Percentiles rank a stretch among this genome's conserved stretches.
phyloP scores from a whole-genome alignment of 495 filamentous ascomycete genomes.

The Delitschia confertaspora region DNA sequence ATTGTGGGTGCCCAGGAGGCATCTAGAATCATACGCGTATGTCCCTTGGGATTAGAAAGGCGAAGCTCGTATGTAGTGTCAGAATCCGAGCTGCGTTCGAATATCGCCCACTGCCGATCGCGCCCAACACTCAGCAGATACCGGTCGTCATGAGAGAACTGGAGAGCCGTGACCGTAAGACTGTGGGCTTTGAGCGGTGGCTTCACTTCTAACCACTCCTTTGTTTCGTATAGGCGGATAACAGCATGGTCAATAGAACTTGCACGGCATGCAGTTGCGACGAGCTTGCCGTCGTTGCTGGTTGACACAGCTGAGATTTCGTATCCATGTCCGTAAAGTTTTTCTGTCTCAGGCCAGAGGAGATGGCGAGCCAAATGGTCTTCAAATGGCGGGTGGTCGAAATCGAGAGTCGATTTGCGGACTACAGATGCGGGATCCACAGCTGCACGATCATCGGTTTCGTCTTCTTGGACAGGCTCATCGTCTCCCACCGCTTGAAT shows the following conservation, averaged over 20 bases:
- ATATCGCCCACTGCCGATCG: conserved; percentile 85
- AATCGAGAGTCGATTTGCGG: conserved; percentile 38
- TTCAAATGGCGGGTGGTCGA: conserved; percentile 71
- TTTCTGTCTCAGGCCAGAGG: conserved; percentile 92
- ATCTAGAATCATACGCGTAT: conserved; percentile 83
- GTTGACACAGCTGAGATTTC: conserved; percentile 88
- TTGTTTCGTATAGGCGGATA: conserved; percentile 80
- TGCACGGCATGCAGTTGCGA: conserved; percentile 92
- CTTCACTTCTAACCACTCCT: conserved; percentile 76
- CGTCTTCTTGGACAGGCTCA: conserved; percentile 29
- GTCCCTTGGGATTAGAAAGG: conserved; percentile 67
- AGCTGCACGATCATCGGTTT: conserved; percentile 26
- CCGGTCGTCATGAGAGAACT: conserved; percentile 65
- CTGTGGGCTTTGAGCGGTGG: conserved; percentile 73
- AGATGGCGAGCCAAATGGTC: conserved; percentile 83
- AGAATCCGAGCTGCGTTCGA: conserved; percentile 41
- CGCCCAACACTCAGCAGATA: conserved; percentile 80
- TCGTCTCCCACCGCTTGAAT: conserved; percentile 52
- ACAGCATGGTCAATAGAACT: conserved; percentile 90
- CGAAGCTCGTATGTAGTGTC: conserved; percentile 43
- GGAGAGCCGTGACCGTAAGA: conserved; percentile 70
- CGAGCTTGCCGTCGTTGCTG: conserved; percentile 58
- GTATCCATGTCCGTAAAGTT: conserved; percentile 98
- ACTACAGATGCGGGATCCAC: conserved; percentile 30
- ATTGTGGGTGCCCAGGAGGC: conserved; percentile 63